Conservation (phyloP, 148 eudicot genomes). For the Mesembryanthemum crystallinum region DNA sequence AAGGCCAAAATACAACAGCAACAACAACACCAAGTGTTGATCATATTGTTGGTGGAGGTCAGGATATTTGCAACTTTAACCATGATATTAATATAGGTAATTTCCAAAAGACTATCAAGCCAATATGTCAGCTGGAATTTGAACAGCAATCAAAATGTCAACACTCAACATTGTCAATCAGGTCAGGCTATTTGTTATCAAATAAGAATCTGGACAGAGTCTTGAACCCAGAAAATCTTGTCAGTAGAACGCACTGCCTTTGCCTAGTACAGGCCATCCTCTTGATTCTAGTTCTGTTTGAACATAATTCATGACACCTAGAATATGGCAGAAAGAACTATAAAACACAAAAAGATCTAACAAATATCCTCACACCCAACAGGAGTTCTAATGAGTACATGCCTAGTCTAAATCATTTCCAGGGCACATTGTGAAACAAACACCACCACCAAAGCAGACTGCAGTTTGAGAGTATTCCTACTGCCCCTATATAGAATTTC, state of each 20-base stretch:
- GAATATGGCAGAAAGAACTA: neutral
- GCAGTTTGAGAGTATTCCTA: neutral
- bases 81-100: neutral
- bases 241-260: neutral
- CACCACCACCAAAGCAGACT: neutral
- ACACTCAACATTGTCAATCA: neutral
- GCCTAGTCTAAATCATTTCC: neutral
- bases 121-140: neutral
- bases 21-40: too few relatives aligned
- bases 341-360: neutral
- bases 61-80: neutral
- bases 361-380: neutral
- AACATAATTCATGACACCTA: neutral
- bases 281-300: neutral
- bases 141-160: neutral
- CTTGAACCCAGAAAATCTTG: neutral
- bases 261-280: neutral
- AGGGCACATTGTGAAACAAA: neutral
- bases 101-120: neutral
- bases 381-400: neutral
- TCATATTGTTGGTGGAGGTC: too few relatives aligned
- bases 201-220: neutral
- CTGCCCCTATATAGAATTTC: neutral
- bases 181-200: neutral
- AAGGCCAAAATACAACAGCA: neutral